Evolutionary conservation across 331 rosid genomes (phyloP), one percentile per base, ranked within the genome.

Genomic region (Telfairia occidentalis): DNA sequence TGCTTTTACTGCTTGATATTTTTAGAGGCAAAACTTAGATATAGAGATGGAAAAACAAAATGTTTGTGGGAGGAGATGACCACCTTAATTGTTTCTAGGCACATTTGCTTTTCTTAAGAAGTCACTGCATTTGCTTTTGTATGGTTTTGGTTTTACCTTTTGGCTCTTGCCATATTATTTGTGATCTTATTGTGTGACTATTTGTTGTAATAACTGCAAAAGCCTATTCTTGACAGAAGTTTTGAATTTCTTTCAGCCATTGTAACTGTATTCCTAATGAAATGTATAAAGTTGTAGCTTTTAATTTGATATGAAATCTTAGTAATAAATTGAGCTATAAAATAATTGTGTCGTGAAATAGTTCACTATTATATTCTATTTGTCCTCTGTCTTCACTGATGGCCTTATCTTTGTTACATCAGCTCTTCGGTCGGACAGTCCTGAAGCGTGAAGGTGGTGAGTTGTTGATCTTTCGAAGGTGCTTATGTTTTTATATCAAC

Each of bases 401-500:
- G 15, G 18, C 15, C 26, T 74, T 23, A 15, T 74, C 32, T 35
- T 38, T 54, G 26, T 54, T 74, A 35, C 32, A 11, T 74, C 78
- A 74, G 78, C 42, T 54, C 0, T 57, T 35, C 38, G 78, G 7
- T 74, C 78, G 70, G 78, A 74, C n/a, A 57, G 1, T 40, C 53
- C 78, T 19, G 78, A 57, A 7, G 60, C 60, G 45, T 74, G 69
- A 74, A 74, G 78, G 60, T 18, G 45, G n/a, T 26, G 21, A 16
- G 24, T 71, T 58, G 12, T 10, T 21, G 3, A 12, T 26, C 2
- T 42, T 15, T 42, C 15, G 53, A 73, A 73, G 77, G 19, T 52
- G 77, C 65, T 73, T 49, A 23, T 52, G 12, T 53, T 35, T 52
- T 53, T 38, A 4, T 35, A 64, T 18, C 32, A 30, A 29, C 48